A percentile compares a stretch with the other conserved stretches of the same genome.
Evolutionary conservation across 2,329 filamentous ascomycete genomes (phyloP).

Genomic region (Stromatinia cepivora): DNA sequence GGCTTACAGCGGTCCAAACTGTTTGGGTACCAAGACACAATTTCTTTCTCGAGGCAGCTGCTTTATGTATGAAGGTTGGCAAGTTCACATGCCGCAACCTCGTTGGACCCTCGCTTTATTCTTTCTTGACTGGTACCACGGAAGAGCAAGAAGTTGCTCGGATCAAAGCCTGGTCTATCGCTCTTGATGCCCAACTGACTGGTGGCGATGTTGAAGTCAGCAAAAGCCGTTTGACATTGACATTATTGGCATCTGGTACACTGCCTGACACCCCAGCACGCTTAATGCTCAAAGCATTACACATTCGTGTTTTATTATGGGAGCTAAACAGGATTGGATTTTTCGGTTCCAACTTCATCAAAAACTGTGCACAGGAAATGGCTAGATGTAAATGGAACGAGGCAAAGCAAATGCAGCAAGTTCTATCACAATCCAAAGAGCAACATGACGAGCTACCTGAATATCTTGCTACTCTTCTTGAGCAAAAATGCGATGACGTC

Average conservation of each 20-base stretch:
- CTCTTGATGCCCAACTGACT: conserved; percentile 86
- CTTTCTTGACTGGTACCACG: conserved; percentile 75
- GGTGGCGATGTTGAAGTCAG: conserved; percentile 89
- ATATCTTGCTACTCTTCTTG: conserved; percentile 73
- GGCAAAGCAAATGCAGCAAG: conserved; percentile 64
- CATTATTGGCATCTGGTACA: conserved; percentile 83
- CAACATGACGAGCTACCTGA: conserved; percentile 65
- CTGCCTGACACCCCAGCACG: conserved; percentile 78
- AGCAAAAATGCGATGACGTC: conserved; percentile 79
- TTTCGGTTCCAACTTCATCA: conserved; percentile 62
- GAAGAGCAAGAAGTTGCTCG: conserved; percentile 83
- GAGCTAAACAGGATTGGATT: conserved; percentile 67
- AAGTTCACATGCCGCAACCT: conserved; percentile 79
- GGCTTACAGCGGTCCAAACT: conserved; percentile 89
- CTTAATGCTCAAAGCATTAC: conserved; percentile 88
- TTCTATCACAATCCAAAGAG: conserved; percentile 49
- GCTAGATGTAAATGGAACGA: conserved; percentile 79
- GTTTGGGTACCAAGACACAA: conserved; percentile 88
- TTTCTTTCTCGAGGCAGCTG: conserved; percentile 81
- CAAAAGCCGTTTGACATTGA: conserved; percentile 81
- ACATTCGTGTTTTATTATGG: conserved; percentile 88
- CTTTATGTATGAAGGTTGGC: conserved; percentile 74
- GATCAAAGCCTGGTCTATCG: conserved; percentile 90
- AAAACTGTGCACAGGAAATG: conserved; percentile 70
- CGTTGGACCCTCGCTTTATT: conserved; percentile 75